These are phyloP conservation scores for Margaritispora aquatica DNA, from an alignment of 495 filamentous ascomycete genomes.

Conservation along the genomic window DNA sequence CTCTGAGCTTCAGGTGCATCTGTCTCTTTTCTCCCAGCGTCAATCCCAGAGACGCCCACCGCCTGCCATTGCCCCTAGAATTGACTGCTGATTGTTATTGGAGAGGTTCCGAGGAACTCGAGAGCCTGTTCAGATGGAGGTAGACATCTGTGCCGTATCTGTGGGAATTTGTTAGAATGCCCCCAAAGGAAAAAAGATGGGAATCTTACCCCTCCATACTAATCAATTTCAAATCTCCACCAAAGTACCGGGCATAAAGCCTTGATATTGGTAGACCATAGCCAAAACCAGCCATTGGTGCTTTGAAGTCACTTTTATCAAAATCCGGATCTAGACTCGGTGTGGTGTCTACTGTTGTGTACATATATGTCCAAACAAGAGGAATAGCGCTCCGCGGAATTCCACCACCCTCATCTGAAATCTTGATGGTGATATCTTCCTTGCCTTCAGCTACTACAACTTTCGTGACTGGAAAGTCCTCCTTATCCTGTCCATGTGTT, in stretches of 20 bases:
- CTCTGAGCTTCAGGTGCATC: constrained; percentile 46
- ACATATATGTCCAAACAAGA: constrained; percentile 99
- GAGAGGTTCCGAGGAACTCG: constrained; percentile 89
- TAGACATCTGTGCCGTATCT: constrained; percentile 99
- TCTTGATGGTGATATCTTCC: constrained; percentile 98
- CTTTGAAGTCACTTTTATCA: constrained; percentile 99
- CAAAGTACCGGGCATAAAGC: constrained; percentile 94
- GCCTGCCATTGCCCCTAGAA: constrained; percentile 49
- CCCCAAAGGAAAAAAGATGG: too few species aligned
- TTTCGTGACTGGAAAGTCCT: constrained; percentile 93
- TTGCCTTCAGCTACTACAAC: constrained; percentile 95
- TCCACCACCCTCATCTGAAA: constrained; percentile 93
- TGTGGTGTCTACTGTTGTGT: constrained; percentile 94
- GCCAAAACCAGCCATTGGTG: constrained; percentile 97
- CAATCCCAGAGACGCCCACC: constrained; percentile 69
- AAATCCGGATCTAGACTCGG: constrained; percentile 95
- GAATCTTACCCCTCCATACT: constrained; percentile 93
- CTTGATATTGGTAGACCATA: constrained; percentile 92
- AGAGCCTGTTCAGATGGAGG: constrained; percentile 91
- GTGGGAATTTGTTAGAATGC: too few species aligned
- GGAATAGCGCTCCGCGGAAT: constrained; percentile 89
- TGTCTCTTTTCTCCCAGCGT: constrained; percentile 58
- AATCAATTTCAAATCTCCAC: constrained; percentile 93
- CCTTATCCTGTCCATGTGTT: constrained; percentile 87
- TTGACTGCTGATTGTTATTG: constrained; percentile 99